Evolutionary conservation across 306 rosid genomes (phyloP), one percentile per base, ranked within the genome.

Genomic region (Quercus agrifolia): DNA sequence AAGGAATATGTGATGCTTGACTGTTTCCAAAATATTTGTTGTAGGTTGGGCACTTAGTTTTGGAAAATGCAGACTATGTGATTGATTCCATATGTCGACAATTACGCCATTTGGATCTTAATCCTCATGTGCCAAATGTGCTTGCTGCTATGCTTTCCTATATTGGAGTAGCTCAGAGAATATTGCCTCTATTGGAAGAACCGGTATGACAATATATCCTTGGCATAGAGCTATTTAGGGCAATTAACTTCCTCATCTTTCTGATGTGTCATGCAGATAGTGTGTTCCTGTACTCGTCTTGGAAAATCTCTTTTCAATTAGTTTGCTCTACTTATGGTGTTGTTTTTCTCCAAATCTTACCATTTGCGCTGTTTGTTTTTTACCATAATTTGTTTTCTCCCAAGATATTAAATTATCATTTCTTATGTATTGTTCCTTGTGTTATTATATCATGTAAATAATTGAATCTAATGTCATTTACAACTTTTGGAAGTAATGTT

Each of bases 21-120:
- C 56, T 28, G 61, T 51, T 70, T 64, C 20, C n/a, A 74, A 33
- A 44, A 73, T 62, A 49, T 56, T 56, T 85, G 33, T 66, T 85
- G 86, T 86, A 94, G 99, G 99, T 95, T 86, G 95, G 89, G 20
- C 83, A 84, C 67, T 83, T 95, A 78, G 97, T 95, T 82, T 74
- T 92, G 87, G 92, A 72, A 64, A 91, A 95, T 83, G 97, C 97
- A 73, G 99, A 95, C 85, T 92, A 92, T 84, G 97, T 95, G 82
- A 82, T 92, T 73, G 99, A 92, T 92, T 92, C 97, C 35, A 83
- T 92, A 84, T 92, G 97, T 84, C 92, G 90, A 12, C 97, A 91
- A 74, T 82, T 95, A 75, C 94, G 97, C 41, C 97, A 95, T 80
- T 85, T 95, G 90, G 97, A 92, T 85, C 88, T 91, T 66, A 90